Percentiles rank a stretch among this genome's conserved stretches.
Evolutionary conservation across 306 rosid species (phyloP).

Genomic region (Fragaria ananassa): DNA sequence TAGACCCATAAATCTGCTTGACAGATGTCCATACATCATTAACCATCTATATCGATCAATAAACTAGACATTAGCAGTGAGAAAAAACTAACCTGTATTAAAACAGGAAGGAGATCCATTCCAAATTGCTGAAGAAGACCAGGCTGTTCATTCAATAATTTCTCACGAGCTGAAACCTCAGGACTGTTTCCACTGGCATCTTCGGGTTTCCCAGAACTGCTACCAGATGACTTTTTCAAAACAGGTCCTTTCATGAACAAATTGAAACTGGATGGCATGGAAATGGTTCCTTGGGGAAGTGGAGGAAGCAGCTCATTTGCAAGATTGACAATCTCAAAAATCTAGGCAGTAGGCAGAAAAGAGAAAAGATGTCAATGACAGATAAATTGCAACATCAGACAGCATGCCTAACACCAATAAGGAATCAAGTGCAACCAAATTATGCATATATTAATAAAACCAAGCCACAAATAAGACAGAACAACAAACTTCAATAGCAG

Average conservation of each 20-base stretch:
- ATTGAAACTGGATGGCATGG: conserved; percentile 68
- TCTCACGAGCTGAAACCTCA: conserved; percentile 85
- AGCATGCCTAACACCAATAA: neutral
- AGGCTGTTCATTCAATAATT: conserved; percentile 84
- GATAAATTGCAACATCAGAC: neutral
- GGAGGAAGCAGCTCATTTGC: conserved; percentile 97
- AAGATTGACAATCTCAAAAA: conserved; percentile 92
- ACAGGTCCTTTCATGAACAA: conserved; percentile 71
- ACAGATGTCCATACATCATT: conserved; percentile 24
- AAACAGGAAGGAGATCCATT: conserved; percentile 89
- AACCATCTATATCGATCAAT: conserved; percentile 10
- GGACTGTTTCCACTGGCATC: conserved; percentile 57
- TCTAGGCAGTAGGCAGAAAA: conserved; percentile 39
- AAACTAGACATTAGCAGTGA: conserved; percentile 9
- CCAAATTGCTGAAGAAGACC: conserved; percentile 91
- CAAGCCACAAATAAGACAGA: neutral
- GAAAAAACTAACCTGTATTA: conserved; percentile 64
- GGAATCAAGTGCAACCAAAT: neutral
- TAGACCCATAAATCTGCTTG: conserved; percentile 88
- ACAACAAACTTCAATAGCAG: neutral
- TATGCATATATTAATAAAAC: neutral
- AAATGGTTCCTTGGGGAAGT: conserved; percentile 86
- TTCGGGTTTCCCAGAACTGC: conserved; percentile 78
- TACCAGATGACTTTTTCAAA: conserved; percentile 58
- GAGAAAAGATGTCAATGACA: neutral